Evolutionary conservation across 2,329 filamentous ascomycete genomes (phyloP), one percentile per base, ranked within the genome.

Genomic region (Aureobasidium sp.): DNA sequence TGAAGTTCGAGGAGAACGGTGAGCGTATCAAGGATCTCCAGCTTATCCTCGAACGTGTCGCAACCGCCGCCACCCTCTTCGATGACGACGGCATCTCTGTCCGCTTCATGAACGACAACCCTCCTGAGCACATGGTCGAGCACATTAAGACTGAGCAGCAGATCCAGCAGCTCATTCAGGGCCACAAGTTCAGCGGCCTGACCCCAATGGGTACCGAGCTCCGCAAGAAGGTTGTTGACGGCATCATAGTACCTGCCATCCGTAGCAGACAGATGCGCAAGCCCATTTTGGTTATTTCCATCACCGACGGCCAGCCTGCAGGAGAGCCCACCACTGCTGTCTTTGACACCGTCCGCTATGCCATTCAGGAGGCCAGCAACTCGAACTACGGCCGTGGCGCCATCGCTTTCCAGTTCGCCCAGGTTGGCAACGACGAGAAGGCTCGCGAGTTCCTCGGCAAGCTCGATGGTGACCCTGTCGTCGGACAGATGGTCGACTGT

Each of bases 71-170:
- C 3, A 84, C 84, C 2, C 78, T 87, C n/a, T 88, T 88, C 67
- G 85, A 88, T 64, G 77, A 83, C 35, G 85, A 88, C 67, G 85
- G 85, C 43, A 85, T 88, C 63, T 81, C 81, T 29, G 74, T 88
- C 40, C 84, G 85, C 47, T 88, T 87, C 77, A 87, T 88, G 85
- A 88, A 88, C 74, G 81, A 81, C 13, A 75, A 78, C 75, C 65
- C 73, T 68, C 66, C 79, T 71, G 68, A 69, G n/a, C 71, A 77
- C 57, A 69, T 75, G 45, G 69, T 77, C 35, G 81, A 86, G 65
- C 75, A 79, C 60, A 82, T 87, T 64, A 78, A 77, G 45, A 80
- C 70, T 57, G 79, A 82, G 61, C 75, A 78, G 53, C 82, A 87
- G 67, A 80, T 86, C 43, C 77, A 83, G 57, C 74, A 77, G 59